These are phyloP conservation scores for Colletotrichum sp. DNA, from an alignment of 2,329 filamentous ascomycete species.

Conservation along the genomic window DNA sequence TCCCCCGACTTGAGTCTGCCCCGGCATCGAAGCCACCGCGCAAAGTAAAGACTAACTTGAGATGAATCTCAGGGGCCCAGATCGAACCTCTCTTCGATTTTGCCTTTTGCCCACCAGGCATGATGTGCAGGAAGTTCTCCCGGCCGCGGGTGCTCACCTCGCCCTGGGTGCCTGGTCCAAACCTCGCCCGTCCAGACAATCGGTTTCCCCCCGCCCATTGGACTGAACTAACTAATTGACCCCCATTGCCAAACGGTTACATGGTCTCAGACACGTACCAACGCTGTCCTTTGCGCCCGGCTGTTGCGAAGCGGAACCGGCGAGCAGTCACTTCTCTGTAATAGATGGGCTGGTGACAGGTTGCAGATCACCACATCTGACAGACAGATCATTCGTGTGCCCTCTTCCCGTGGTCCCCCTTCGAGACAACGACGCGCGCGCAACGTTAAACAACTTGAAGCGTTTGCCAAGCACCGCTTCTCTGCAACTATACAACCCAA, in stretches of 20 bases:
- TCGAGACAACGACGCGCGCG: neutral
- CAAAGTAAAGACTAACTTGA: neutral
- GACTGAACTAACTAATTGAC: neutral
- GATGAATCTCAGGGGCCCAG: neutral
- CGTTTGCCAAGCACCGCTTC: neutral
- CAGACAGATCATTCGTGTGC: neutral
- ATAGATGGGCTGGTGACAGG: neutral
- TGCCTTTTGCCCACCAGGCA: neutral
- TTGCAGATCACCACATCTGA: neutral
- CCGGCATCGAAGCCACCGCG: neutral
- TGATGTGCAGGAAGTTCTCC: conserved; percentile 11
- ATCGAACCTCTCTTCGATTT: neutral
- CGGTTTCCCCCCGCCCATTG: neutral
- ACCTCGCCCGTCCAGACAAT: neutral
- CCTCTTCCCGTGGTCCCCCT: neutral
- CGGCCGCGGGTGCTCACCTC: neutral
- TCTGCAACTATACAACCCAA: neutral
- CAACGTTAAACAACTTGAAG: neutral
- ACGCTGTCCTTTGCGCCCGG: neutral
- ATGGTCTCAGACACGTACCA: neutral
- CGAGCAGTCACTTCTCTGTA: neutral
- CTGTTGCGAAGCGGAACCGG: neutral
- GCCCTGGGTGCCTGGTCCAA: neutral
- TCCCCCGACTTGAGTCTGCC: neutral
- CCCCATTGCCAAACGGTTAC: neutral